Evolutionary conservation across 176 grass and related monocot genomes (phyloP), one percentile per base, ranked within the genome.

Genomic region (Bothriochloa decipiens): DNA sequence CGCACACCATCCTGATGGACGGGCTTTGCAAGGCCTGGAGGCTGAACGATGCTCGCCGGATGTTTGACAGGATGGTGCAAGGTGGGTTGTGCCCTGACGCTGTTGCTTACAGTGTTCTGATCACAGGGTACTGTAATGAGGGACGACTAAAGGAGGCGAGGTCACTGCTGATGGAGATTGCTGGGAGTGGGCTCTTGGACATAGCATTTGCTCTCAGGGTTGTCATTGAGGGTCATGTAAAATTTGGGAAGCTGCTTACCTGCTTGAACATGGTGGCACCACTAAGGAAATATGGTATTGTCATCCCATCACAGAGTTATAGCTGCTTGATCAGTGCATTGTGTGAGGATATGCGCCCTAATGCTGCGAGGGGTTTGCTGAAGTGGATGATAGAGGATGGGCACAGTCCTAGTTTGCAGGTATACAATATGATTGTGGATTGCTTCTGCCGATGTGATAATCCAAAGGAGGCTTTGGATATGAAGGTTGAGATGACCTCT

Each of bases 251-350:
- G 75, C 62, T 98, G 23, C 92, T 95, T 70, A 85, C 93, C 70
- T 95, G 96, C 85, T 89, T 98, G 86, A 95, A 95, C 66, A 88
- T 98, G 85, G 85, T 90, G 29, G 77, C 82, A 5, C 90, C 90
- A 9, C 83, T 95, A 45, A 81, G 83, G 32, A 95, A 90, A 72
- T 46, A 87, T 49, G 89, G 89, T 5, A 53, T 90, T 62, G 61
- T 11, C 53, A 75, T 98, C 76, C 88, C 93, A 17, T 22, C 87
- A 20, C 81, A 84, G 70, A 87, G 86, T 83, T 95, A 98, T 23
- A 63, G 45, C 66, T 88, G 72, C 58, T 68, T 98, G 70, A 65
- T 98, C 18, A 0, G 65, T 42, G 91, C 85, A 46, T 66, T 98
- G 58, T 95, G 96, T 6, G 18, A 79, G 63, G 91, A 95, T 42